A percentile compares a stretch with the other conserved stretches of the same genome.
These are phyloP conservation scores for Piper longum DNA, from an alignment of 164 flowering plant genomes.

Conservation along the genomic window DNA sequence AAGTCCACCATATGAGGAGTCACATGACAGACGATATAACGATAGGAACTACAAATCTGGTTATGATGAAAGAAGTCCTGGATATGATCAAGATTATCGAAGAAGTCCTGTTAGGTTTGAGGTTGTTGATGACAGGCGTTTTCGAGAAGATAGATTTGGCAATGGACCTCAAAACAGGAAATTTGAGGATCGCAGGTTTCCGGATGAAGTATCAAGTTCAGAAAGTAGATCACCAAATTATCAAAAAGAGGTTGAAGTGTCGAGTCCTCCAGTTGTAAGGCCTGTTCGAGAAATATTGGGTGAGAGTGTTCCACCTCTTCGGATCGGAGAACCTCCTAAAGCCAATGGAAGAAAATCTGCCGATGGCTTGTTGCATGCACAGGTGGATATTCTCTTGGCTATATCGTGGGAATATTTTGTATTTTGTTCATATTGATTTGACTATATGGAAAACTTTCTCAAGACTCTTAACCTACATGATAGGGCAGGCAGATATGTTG, in stretches of 20 bases:
- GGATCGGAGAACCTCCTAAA: slow-evolving; percentile 76
- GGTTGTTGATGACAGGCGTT: slow-evolving; percentile 65
- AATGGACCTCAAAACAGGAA: slow-evolving; percentile 39
- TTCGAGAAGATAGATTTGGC: slow-evolving; percentile 82
- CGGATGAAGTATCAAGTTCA: slow-evolving; percentile 47
- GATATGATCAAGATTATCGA: slow-evolving; percentile 45
- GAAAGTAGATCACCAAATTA: slow-evolving; percentile 62
- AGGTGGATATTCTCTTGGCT: slow-evolving; percentile 27
- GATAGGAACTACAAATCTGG: slow-evolving; percentile 27
- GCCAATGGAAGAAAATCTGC: slow-evolving; percentile 34
- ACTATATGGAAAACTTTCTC: neutral
- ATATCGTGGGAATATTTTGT: too few relatives aligned
- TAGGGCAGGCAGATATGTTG: neutral
- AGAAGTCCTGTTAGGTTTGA: slow-evolving; percentile 69
- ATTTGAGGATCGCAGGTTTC: slow-evolving; percentile 37
- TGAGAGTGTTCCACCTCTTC: slow-evolving; percentile 68
- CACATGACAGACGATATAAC: slow-evolving; percentile 52
- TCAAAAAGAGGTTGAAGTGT: slow-evolving; percentile 31
- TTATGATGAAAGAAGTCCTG: slow-evolving; percentile 64
- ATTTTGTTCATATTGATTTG: neutral
- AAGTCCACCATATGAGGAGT: slow-evolving; percentile 74
- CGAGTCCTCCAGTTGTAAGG: slow-evolving; percentile 71
- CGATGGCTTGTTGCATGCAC: slow-evolving; percentile 34
- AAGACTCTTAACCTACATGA: neutral
- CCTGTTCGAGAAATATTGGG: slow-evolving; percentile 92